Evolutionary conservation across 306 rosid genomes (phyloP).

Genomic region (Trifolium dubium): DNA sequence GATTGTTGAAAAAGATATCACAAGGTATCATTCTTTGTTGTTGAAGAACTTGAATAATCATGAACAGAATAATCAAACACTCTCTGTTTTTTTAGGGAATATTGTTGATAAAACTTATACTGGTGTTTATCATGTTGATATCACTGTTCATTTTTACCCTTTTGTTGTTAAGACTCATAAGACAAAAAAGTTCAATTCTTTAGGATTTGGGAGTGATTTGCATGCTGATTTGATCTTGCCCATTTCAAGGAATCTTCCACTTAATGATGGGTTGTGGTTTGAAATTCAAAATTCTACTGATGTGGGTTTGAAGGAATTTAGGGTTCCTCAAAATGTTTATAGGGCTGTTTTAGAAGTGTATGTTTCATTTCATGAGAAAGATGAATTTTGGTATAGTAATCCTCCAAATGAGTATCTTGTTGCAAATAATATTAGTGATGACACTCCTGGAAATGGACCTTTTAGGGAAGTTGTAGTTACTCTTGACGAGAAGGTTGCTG

Average conservation of each 20-base stretch:
- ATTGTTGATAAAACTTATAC: conserved; percentile 65
- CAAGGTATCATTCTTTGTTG: conserved; percentile 75
- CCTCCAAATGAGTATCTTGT: conserved; percentile 64
- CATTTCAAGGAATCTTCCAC: conserved; percentile 65
- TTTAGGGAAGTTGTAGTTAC: conserved; percentile 85
- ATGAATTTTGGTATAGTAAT: conserved; percentile 84
- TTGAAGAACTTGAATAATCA: conserved; percentile 37
- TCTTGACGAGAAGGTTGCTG: conserved; percentile 68
- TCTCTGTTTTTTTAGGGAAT: conserved; percentile 81
- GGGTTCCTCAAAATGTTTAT: conserved; percentile 71
- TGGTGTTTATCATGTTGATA: conserved; percentile 82
- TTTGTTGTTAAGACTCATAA: conserved; percentile 19
- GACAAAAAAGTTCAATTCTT: conserved; percentile 32
- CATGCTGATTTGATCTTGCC: conserved; percentile 86
- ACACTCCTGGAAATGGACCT: conserved; percentile 75
- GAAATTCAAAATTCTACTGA: conserved; percentile 57
- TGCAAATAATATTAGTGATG: conserved; percentile 59
- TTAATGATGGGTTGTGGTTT: conserved; percentile 89
- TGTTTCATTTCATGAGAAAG: conserved; percentile 93
- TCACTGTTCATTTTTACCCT: conserved; percentile 70
- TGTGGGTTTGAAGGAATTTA: conserved; percentile 56
- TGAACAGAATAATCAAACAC: conserved; percentile 73
- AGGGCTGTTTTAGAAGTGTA: conserved; percentile 90
- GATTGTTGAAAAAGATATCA: conserved; percentile 82
- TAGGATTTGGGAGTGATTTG: conserved; percentile 43